Percentiles rank a stretch among this genome's conserved stretches.
phyloP scores from a whole-genome alignment of 2,329 filamentous ascomycete species.

The Alternaria sp. region DNA sequence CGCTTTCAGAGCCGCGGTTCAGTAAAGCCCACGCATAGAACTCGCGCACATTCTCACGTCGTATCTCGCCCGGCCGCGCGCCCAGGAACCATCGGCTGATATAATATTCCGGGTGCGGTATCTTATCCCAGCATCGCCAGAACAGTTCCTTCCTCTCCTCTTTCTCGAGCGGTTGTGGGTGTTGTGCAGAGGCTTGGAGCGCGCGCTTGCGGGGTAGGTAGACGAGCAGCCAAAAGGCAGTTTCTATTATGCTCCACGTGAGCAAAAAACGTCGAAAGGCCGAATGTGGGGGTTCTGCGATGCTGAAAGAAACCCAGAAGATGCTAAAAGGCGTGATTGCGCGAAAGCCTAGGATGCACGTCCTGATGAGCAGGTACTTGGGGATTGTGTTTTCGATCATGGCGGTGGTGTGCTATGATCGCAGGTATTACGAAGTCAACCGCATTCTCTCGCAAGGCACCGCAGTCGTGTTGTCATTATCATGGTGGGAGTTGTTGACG shows the following conservation, averaged over 20 bases:
- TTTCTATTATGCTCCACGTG: slow-evolving; percentile 60
- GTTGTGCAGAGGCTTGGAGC: slow-evolving; percentile 62
- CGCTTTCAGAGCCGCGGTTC: slow-evolving; percentile 58
- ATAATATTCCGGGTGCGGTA: slow-evolving; percentile 66
- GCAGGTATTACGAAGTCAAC: not conserved
- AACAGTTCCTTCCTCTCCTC: slow-evolving; percentile 66
- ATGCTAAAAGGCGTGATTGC: slow-evolving; percentile 61
- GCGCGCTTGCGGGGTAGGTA: slow-evolving; percentile 62
- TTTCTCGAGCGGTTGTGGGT: slow-evolving; percentile 58
- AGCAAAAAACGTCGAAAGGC: slow-evolving; percentile 49
- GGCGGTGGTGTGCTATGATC: slow-evolving; percentile 1
- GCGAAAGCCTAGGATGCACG: slow-evolving; percentile 59
- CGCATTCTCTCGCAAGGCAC: not conserved
- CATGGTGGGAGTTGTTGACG: slow-evolving; percentile 13
- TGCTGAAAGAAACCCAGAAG: slow-evolving; percentile 54
- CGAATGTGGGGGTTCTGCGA: slow-evolving; percentile 46
- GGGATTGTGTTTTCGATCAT: slow-evolving; percentile 54
- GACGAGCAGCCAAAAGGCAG: slow-evolving; percentile 63
- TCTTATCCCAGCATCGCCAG: slow-evolving; percentile 62
- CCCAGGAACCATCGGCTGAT: slow-evolving; percentile 73
- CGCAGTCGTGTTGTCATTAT: not conserved
- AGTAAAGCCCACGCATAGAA: slow-evolving; percentile 76
- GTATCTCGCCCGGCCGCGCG: slow-evolving; percentile 65
- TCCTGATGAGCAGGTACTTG: slow-evolving; percentile 58
- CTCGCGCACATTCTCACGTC: slow-evolving; percentile 72